Base-by-base conservation (phyloP, 225 moss, liverwort and hornwort species). In the Bryoerythrophyllum caledonicum region DNA sequence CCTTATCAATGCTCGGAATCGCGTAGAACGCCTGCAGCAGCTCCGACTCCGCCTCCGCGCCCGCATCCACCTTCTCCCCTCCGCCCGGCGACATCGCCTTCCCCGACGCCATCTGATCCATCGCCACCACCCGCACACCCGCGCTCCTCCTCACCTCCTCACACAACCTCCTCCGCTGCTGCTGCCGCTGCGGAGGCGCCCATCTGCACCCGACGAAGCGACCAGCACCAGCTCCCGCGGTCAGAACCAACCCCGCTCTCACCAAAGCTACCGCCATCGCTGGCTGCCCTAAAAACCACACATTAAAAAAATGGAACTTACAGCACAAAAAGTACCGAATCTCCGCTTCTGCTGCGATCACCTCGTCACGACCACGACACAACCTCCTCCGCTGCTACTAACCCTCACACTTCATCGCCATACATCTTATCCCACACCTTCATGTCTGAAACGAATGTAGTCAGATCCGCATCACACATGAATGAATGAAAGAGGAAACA, bases 1-100 rank as follows among this genome's bases (percentile, higher is more conserved):
- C 99, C 78, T 95, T 99, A 78, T 99, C 99, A 55, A 99, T 84
- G 63, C 87, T 91, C 26, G 95, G 99, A 68, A 99, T 90, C 52
- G 90, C 88, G 78, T 90, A 93, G 76, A 95, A 95, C 1, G 93
- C 87, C 72, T 95, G 91, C 76, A 99, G 80, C 77, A 99, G 83
- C 61, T 95, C 94, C n/a, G 90, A 86, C 86, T 95, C 93, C 71
- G 86, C 85, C 63, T 85, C 86, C 24, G 85, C 82, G 74, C 61
- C 74, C 34, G 72, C 27, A 63, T 96, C 91, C 41, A 71, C 74
- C 77, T 83, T 92, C 56, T 74, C 86, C 5, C 82, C 87, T 3
- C 75, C 76, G 70, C 54, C 70, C 20, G 89, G 81, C 21, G 84
- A 76, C 77, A 79, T 51, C 58, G 43, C 75, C 78, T 85, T 94